A percentile compares a stretch with the other conserved stretches of the same genome.
phyloP scores from a whole-genome alignment of 2,329 filamentous ascomycete species.

The Plectosphaerella plurivora region DNA sequence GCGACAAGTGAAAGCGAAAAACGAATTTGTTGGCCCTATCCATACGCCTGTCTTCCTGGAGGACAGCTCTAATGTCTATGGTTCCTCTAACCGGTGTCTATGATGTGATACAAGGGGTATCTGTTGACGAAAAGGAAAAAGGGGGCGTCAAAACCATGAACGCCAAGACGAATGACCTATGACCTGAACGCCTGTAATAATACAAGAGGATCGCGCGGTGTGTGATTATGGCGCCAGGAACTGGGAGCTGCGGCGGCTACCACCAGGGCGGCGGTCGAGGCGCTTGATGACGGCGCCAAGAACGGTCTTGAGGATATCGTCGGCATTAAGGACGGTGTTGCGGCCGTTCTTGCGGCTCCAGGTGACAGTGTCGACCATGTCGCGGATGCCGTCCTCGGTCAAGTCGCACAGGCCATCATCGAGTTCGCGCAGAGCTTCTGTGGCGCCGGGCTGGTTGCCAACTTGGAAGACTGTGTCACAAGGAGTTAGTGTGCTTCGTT shows the following conservation, averaged over 20 bases:
- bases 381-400: constrained; percentile 57
- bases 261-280: constrained; percentile 24
- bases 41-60: no score
- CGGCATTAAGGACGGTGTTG: constrained; percentile 50
- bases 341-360: constrained; percentile 52
- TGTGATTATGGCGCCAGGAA: background rate
- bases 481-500: no score
- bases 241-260: constrained; percentile 4
- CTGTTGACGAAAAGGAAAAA: background rate
- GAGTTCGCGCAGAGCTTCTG: constrained; percentile 61
- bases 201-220: background rate
- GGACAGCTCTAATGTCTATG: no score
- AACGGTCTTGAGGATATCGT: constrained; percentile 76
- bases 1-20: no score
- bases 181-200: background rate
- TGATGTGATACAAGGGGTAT: background rate
- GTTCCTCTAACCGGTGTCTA: no score
- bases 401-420: constrained; percentile 66
- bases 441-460: constrained; percentile 65
- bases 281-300: constrained; percentile 66
- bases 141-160: background rate
- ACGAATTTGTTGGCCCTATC: no score
- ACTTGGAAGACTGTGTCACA: constrained; percentile 69
- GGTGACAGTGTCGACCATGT: constrained; percentile 89
- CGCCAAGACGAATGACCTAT: background rate